These are phyloP conservation scores for Tulasnella sp. DNA, from an alignment of 768 basidiomycete species.

Conservation along the genomic window DNA sequence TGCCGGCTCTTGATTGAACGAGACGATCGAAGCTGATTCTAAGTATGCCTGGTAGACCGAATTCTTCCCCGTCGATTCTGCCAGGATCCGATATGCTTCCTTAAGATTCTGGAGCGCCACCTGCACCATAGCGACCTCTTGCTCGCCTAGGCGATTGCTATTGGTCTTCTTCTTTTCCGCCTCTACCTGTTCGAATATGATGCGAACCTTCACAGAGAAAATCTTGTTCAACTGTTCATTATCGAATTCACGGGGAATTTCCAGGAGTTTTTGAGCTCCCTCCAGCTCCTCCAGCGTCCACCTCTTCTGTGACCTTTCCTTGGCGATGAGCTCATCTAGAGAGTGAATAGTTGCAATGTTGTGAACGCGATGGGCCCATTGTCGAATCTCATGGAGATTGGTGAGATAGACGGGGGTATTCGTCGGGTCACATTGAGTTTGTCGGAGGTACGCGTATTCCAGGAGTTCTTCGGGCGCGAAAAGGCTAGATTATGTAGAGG, in stretches of 20 bases:
- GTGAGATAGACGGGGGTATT: constrained; percentile 56
- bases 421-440: constrained; percentile 69
- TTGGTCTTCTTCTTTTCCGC: neutral
- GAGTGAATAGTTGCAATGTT: constrained; percentile 40
- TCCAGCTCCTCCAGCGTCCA: constrained; percentile 49
- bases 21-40: constrained; percentile 34
- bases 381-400: neutral
- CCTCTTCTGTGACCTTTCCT: constrained; percentile 53
- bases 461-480: constrained; percentile 46
- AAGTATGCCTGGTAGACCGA: constrained; percentile 43
- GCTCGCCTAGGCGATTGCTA: neutral
- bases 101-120: constrained; percentile 37
- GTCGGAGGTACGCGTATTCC: constrained; percentile 67
- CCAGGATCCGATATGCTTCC: constrained; percentile 58
- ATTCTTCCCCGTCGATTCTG: constrained; percentile 48
- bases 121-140: neutral
- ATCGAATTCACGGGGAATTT: constrained; percentile 51
- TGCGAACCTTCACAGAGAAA: constrained; percentile 33
- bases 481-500: too few relatives aligned
- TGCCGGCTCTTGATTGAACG: too few relatives aligned
- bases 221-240: constrained; percentile 45
- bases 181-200: neutral
- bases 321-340: constrained; percentile 47
- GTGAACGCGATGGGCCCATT: constrained; percentile 31
- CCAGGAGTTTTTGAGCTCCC: constrained; percentile 41